These are phyloP conservation scores for Haplosporangium gracile DNA, from an alignment of 192 early-diverging fungal genomes.

Conservation along the genomic window DNA sequence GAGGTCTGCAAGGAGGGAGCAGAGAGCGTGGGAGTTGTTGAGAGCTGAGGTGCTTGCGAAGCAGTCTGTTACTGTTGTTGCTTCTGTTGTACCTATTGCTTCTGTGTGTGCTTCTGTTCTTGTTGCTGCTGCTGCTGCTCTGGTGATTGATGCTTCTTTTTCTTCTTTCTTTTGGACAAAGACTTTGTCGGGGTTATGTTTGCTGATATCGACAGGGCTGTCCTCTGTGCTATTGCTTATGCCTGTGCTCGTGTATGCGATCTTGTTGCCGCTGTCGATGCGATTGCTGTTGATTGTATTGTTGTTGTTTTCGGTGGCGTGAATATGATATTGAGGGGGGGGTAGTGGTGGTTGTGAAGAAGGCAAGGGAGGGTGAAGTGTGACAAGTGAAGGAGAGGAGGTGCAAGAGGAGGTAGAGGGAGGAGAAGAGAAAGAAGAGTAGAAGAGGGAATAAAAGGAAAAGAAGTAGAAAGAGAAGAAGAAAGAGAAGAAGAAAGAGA, in stretches of 20 bases:
- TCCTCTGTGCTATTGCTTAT: background rate
- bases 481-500: background rate
- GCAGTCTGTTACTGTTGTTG: background rate
- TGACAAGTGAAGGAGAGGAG: background rate
- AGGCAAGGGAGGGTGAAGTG: background rate
- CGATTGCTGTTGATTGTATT: background rate
- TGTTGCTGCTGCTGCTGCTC: background rate
- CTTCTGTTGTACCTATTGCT: background rate
- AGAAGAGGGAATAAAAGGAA: background rate
- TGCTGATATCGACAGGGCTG: no score
- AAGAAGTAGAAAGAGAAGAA: background rate
- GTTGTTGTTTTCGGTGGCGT: background rate
- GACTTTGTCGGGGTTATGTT: no score
- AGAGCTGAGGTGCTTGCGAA: background rate
- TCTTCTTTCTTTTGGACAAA: no score
- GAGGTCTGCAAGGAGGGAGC: background rate
- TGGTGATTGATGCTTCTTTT: background rate
- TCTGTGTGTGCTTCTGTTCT: background rate
- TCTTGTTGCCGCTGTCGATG: slow-evolving; percentile 1
- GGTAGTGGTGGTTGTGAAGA: background rate
- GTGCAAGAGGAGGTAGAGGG: background rate
- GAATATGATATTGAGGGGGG: no score
- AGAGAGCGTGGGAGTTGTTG: slow-evolving; percentile 6
- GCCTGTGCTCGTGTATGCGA: background rate
- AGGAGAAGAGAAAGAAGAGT: background rate